Evolutionary conservation across 148 eudicot species (phyloP).

Genomic region (Linanthus parryae): DNA sequence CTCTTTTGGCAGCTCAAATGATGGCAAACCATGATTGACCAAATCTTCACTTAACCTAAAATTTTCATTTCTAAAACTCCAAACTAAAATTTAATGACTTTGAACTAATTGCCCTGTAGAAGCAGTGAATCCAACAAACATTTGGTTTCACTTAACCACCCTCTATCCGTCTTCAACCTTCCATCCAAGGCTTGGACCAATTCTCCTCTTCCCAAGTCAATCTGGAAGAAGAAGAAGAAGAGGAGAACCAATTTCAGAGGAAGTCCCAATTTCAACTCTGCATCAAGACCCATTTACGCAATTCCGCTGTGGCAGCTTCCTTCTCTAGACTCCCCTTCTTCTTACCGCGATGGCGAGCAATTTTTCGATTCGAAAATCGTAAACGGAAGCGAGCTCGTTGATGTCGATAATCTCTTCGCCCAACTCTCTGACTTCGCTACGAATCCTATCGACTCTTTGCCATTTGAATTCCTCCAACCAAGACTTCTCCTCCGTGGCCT

Average conservation of each 20-base stretch:
- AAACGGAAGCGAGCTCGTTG: constrained; percentile 72
- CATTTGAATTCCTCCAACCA: constrained; percentile 48
- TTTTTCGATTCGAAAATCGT: constrained; percentile 80
- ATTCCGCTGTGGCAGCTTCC: no score
- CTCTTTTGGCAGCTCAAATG: constrained; percentile 12
- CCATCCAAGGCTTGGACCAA: no score
- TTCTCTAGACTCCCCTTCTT: no score
- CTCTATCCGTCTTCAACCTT: no score
- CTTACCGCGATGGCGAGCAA: constrained; percentile 70
- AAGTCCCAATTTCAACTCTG: no score
- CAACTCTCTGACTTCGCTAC: constrained; percentile 60
- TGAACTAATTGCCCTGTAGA: constrained; percentile 13
- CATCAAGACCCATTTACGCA: no score
- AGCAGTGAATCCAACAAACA: constrained; percentile 20
- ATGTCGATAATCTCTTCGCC: constrained; percentile 63
- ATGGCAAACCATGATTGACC: constrained; percentile 13
- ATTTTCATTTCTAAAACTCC: constrained; percentile 23
- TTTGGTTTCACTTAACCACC: no score
- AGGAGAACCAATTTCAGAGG: no score
- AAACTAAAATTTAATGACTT: constrained; percentile 12
- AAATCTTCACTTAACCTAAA: constrained; percentile 9
- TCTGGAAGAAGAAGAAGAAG: no score
- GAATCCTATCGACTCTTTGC: constrained; percentile 70
- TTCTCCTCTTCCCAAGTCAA: no score
- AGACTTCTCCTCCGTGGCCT: constrained; percentile 16